phyloP scores from a whole-genome alignment of 73 alveolate species.

The Effrenium voratum region DNA sequence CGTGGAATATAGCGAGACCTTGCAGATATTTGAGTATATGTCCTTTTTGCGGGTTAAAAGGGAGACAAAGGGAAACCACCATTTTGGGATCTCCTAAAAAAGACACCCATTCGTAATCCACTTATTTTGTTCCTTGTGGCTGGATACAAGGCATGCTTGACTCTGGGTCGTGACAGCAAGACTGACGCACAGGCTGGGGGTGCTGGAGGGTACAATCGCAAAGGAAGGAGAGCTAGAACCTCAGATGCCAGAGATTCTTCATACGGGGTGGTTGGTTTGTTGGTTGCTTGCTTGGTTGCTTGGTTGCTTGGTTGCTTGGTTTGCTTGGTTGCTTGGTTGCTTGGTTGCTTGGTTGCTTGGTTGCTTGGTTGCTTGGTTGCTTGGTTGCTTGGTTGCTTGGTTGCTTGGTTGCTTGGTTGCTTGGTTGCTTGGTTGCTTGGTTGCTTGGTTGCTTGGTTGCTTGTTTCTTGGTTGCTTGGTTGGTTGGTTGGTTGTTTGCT shows the following conservation, averaged over 20 bases:
- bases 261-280: too few relatives aligned
- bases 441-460: too few relatives aligned
- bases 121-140: background rate
- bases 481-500: too few relatives aligned
- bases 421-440: too few relatives aligned
- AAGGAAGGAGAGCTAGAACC: constrained; percentile 50
- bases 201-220: constrained; percentile 57
- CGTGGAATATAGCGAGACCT: background rate
- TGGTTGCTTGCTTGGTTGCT: too few relatives aligned
- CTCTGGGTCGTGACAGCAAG: background rate
- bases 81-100: background rate
- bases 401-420: background rate
- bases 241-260: too few relatives aligned
- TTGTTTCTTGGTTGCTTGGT: too few relatives aligned
- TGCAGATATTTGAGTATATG: background rate
- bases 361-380: background rate
- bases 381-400: background rate
- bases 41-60: background rate
- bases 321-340: too few relatives aligned
- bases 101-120: background rate
- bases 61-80: too few relatives aligned
- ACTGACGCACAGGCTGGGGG: constrained; percentile 36
- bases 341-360: too few relatives aligned
- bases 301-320: too few relatives aligned
- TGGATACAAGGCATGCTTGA: background rate